A percentile compares a stretch with the other conserved stretches of the same genome.
phyloP scores from a whole-genome alignment of 2,329 filamentous ascomycete genomes.

The Phaeosphaeria sp. region DNA sequence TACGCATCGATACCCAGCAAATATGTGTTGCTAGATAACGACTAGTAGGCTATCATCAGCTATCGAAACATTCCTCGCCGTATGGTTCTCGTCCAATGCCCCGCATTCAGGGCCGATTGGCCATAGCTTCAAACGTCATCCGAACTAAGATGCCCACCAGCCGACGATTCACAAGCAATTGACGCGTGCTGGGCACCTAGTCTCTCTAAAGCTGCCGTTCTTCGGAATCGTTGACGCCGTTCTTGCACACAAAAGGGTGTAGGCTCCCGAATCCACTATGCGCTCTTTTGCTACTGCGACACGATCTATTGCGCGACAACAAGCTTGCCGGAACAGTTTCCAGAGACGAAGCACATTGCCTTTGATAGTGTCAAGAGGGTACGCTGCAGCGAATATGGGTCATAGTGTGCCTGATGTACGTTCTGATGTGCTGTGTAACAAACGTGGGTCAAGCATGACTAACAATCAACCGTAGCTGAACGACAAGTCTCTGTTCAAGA shows the following conservation, averaged over 20 bases:
- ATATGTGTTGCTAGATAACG: neutral
- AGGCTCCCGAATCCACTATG: conserved; percentile 28
- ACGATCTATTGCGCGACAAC: conserved; percentile 40
- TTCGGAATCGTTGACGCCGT: conserved; percentile 6
- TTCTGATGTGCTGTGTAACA: neutral
- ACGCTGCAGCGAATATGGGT: conserved; percentile 48
- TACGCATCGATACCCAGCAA: neutral
- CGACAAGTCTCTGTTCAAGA: conserved; percentile 74
- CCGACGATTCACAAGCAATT: conserved; percentile 12
- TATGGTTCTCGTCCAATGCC: neutral
- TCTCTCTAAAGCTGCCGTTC: conserved; percentile 1
- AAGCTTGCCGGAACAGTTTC: conserved; percentile 38
- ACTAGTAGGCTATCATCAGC: neutral
- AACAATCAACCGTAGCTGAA: conserved; percentile 48
- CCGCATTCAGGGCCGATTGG: conserved; percentile 4
- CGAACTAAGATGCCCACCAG: neutral
- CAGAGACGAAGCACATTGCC: conserved; percentile 42
- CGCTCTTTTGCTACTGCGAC: conserved; percentile 41
- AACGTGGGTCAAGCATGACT: conserved; percentile 9
- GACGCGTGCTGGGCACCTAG: conserved; percentile 5
- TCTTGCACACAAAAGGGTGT: neutral
- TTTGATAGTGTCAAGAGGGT: conserved; percentile 45
- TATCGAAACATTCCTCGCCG: too few relatives aligned
- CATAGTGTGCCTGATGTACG: conserved; percentile 51
- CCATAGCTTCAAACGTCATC: conserved; percentile 18